Conservation (phyloP, 305 asterid genomes). For the Salvia sclarea region DNA sequence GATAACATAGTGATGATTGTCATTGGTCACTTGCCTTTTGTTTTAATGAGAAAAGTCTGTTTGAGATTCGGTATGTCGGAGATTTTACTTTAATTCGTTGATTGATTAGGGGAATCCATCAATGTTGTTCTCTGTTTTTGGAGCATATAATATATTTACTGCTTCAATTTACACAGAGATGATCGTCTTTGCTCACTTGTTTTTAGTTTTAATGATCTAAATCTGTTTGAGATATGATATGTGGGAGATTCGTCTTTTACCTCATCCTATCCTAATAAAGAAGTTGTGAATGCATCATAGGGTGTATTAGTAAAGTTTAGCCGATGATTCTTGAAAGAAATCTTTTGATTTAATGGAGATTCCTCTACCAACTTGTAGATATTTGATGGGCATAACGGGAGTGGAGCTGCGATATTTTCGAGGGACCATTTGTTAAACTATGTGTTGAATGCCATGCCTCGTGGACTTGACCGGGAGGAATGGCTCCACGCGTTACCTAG, state of each 20-base stretch:
- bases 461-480: conserved; percentile 75
- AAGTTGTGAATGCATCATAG: background rate
- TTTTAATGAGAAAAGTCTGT: too few species aligned
- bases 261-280: background rate
- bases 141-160: too few species aligned
- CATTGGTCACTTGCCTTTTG: too few species aligned
- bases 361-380: conserved; percentile 44
- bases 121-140: too few species aligned
- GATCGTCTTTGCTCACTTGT: conserved; percentile 11
- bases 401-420: conserved; percentile 77
- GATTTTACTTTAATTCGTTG: too few species aligned
- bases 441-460: conserved; percentile 75
- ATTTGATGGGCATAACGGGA: conserved; percentile 94
- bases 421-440: conserved; percentile 66
- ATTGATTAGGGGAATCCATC: too few species aligned
- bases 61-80: too few species aligned
- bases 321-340: background rate
- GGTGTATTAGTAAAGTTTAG: background rate
- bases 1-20: too few species aligned
- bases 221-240: background rate
- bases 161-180: conserved; percentile 1
- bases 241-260: background rate
- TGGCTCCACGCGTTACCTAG: conserved; percentile 94
- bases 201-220: conserved; percentile 1
- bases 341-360: background rate